Base-by-base conservation (phyloP, 1,284 basidiomycete species). In the Exobasidium cylindrosporum region DNA sequence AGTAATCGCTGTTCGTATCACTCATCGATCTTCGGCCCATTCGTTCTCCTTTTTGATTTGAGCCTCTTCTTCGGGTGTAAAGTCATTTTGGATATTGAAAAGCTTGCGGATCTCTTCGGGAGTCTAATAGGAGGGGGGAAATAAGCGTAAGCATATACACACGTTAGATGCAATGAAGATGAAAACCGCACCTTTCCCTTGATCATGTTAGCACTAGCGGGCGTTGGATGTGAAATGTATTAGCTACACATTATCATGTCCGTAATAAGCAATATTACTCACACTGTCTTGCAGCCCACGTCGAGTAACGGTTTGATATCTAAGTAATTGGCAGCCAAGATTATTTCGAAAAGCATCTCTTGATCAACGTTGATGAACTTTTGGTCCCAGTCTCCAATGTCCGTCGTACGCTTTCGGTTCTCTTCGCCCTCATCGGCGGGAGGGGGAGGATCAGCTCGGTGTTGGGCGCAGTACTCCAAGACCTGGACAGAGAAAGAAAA, bases 281-380 rank as follows among this genome's bases (percentile, higher is more conserved):
- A 78, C 76, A 98, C 96, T 14, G 95, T 98, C 86, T 98, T 97
- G 87, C 96, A 98, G 0, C 96, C 96, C 64, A 98, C 93, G 80
- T 98, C 96, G 49, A 98, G 87, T 52, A 98, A 86, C 40, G 94
- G 90, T 84, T 98, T 98, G 85, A 99, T 99, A 81, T 99, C 96
- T 75, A 99, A 89, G 83, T 98, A 98, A 84, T 99, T 98, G 66
- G 96, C 96, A 7, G 96, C 96, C 64, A 98, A 88, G 81, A 98
- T 99, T 81, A 98, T 98, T 84, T 99, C 96, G 72, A 98, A 98
- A 17, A 93, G 85, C 91, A 93, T 92, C 82, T 93, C 91, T 82
- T 97, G 93, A 84, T 96, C 93, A 63, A 96, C 83, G 77, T 83
- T 75, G 81, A 95, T 95, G 81, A 95, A 98, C 84, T 97, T 97